These are phyloP conservation scores for Hanseniaspora jakobsenii DNA, from an alignment of 805 yeast species.

Conservation along the genomic window DNA sequence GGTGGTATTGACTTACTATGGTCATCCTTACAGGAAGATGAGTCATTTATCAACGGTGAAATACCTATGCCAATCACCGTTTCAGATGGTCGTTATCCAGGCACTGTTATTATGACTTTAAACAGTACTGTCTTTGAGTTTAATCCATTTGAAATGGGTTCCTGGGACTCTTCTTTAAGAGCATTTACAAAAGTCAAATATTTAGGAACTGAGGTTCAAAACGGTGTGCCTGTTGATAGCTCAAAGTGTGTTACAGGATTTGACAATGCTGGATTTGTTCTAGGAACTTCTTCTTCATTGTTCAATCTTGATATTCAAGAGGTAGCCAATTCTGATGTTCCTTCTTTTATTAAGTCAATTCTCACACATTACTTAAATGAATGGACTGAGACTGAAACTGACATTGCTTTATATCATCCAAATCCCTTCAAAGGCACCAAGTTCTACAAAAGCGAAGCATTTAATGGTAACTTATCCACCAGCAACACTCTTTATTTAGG, in stretches of 20 bases:
- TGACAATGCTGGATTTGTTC: conserved; percentile 68
- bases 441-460: conserved; percentile 24
- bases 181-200: conserved; percentile 57
- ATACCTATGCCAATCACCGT: conserved; percentile 67
- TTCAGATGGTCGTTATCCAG: conserved; percentile 56
- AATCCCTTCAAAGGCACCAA: conserved; percentile 51
- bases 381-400: conserved; percentile 33
- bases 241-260: conserved; percentile 52
- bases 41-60: conserved; percentile 45
- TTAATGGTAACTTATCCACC: conserved; percentile 31
- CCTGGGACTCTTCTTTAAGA: conserved; percentile 69
- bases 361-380: conserved; percentile 36
- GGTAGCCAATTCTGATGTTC: conserved; percentile 41
- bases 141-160: conserved; percentile 65
- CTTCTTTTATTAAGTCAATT: conserved; percentile 37
- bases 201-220: conserved; percentile 51
- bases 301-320: conserved; percentile 41
- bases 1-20: conserved; percentile 56
- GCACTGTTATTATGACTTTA: conserved; percentile 40
- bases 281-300: conserved; percentile 73
- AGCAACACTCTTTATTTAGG: conserved; percentile 41
- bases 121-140: conserved; percentile 62
- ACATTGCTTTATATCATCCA: conserved; percentile 57
- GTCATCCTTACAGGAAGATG: conserved; percentile 47
- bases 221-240: conserved; percentile 42